These are phyloP conservation scores for Pseudozyma tsukubaensis DNA, from an alignment of 1,284 basidiomycete genomes.

Conservation along the genomic window DNA sequence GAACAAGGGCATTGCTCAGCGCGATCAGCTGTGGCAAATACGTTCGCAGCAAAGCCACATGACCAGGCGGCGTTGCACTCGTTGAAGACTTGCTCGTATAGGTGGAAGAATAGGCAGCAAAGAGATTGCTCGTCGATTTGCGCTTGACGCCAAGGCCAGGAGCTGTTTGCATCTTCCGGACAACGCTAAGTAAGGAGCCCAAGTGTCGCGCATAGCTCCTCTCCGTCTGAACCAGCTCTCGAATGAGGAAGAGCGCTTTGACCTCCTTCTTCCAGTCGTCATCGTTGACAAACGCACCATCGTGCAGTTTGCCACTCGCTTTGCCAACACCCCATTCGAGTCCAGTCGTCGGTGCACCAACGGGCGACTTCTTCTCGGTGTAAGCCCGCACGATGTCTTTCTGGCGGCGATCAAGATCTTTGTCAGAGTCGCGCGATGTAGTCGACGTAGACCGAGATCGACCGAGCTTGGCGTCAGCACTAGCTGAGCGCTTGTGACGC, in stretches of 20 bases:
- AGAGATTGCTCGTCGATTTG: conserved; percentile 35
- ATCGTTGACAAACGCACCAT: conserved; percentile 60
- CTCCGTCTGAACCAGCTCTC: conserved; percentile 66
- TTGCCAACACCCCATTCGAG: conserved; percentile 57
- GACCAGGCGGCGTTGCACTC: conserved; percentile 28
- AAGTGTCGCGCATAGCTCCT: conserved; percentile 63
- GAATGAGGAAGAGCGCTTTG: conserved; percentile 64
- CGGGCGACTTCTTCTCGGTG: conserved; percentile 17
- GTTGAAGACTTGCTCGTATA: conserved; percentile 16
- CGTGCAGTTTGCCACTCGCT: conserved; percentile 56
- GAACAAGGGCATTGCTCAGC: conserved; percentile 61
- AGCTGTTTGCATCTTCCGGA: conserved; percentile 39
- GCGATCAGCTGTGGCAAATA: conserved; percentile 64
- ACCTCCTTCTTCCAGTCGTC: conserved; percentile 68
- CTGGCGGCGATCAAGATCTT: conserved; percentile 35
- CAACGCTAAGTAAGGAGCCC: conserved; percentile 56
- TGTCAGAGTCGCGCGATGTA: conserved; percentile 7
- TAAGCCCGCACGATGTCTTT: conserved; percentile 48
- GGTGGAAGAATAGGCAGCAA: conserved; percentile 35
- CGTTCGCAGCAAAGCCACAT: conserved; percentile 54
- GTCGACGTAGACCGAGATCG: conserved; percentile 10
- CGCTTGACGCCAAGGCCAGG: conserved; percentile 23
- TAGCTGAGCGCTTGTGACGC: conserved; percentile 33
- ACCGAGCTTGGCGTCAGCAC: conserved; percentile 25
- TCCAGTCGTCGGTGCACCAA: conserved; percentile 21